Evolutionary conservation across 2,329 filamentous ascomycete genomes (phyloP).

Genomic region (Calonectria hawksworthii): DNA sequence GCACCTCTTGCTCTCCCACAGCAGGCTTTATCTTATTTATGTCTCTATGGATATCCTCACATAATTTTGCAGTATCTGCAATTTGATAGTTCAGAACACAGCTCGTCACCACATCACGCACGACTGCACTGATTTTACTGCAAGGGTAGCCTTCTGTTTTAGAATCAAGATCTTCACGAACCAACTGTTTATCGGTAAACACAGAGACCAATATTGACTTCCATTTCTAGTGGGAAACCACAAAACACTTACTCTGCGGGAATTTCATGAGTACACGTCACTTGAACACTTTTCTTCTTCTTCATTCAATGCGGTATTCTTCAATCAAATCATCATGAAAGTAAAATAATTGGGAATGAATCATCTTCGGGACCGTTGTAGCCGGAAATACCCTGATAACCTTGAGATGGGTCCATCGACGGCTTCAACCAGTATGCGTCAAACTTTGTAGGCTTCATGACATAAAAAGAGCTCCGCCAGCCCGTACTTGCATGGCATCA

Average conservation of each 20-base stretch:
- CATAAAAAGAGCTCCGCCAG: background rate
- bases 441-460: background rate
- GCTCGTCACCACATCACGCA: conserved; percentile 19
- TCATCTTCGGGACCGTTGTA: background rate
- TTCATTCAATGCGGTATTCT: no score
- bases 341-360: no score
- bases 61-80: background rate
- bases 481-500: background rate
- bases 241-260: conserved; percentile 1
- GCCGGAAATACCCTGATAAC: background rate
- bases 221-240: background rate
- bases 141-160: conserved; percentile 13
- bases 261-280: background rate
- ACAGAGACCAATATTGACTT: background rate
- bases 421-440: background rate
- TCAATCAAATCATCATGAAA: no score
- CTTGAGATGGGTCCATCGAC: background rate
- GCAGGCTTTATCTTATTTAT: conserved; percentile 1
- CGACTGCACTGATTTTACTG: conserved; percentile 12
- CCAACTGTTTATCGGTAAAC: background rate
- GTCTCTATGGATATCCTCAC: conserved; percentile 11
- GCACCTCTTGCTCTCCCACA: conserved; percentile 9
- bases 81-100: background rate
- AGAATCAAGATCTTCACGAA: conserved; percentile 3
- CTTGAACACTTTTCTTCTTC: no score